Percentiles rank a stretch among this genome's conserved stretches.
Evolutionary conservation across 169 alveolate genomes (phyloP).

Genomic region (Eimeria praecox): DNA sequence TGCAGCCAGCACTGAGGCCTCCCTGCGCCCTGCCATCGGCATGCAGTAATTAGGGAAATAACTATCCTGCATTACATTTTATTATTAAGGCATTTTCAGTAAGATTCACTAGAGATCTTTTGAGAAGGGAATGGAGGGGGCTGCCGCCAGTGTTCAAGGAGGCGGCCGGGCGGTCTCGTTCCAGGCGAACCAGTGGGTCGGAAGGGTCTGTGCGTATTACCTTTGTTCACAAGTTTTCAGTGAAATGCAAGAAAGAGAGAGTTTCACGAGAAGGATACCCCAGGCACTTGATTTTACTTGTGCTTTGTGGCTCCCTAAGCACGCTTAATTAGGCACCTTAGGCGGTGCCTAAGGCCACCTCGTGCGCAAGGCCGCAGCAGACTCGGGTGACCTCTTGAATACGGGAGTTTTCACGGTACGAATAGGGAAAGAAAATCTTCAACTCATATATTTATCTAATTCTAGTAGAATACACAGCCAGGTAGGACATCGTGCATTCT

Average conservation of each 20-base stretch:
- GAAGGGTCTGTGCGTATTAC: neutral
- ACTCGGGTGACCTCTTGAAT: constrained; percentile 13
- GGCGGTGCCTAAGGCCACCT: neutral
- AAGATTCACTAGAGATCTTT: neutral
- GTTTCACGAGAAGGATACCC: neutral
- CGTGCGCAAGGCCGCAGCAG: neutral
- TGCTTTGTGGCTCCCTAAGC: neutral
- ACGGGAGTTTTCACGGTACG: neutral
- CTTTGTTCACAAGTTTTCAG: neutral
- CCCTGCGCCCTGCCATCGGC: neutral
- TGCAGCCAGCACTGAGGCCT: neutral
- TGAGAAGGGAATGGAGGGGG: neutral
- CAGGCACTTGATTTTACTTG: neutral
- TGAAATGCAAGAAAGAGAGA: neutral
- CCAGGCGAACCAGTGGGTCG: constrained; percentile 5
- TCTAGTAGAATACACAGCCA: neutral
- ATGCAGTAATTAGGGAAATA: neutral
- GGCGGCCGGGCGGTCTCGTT: constrained; percentile 38
- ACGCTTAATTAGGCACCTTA: neutral
- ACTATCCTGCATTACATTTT: neutral
- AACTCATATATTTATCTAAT: neutral
- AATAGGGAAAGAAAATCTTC: neutral
- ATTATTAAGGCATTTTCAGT: neutral
- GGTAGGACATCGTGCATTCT: neutral
- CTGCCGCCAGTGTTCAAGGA: neutral